Base-by-base conservation (phyloP, 129 eudicot genomes). In the Silybum marianum region DNA sequence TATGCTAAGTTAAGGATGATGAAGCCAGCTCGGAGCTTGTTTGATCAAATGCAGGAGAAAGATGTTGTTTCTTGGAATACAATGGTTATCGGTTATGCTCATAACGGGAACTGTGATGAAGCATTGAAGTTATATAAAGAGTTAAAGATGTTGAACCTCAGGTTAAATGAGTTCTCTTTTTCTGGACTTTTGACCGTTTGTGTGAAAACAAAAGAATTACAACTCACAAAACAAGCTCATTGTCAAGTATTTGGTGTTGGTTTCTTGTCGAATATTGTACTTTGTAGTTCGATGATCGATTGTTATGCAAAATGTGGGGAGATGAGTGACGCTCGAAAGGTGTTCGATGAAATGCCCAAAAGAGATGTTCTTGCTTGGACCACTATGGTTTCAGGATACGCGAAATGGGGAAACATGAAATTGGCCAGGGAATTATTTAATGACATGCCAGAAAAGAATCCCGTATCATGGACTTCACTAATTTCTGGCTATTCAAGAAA, bases 11-110 rank as follows among this genome's bases (percentile, higher is more conserved):
- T 82, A 40, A 85, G 97, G 70, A 88, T 91, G 97, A 77, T 90
- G 76, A 75, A 70, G 24, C 86, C 90, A 1, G 95, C 97, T 8
- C 83, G 84, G 84, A 79, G 75, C 48, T 70, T 94, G 82, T 93
- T 93, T 78, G 90, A 88, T 80, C 82, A 16, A 79, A 91, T 91
- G 95, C 80, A 71, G 38, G 90, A 85, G 13, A 91, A 82, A 79
- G 95, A 94, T 71, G 90, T 87, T n/a, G 98, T 94, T 32, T 79
- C 93, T 6, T 94, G 97, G 98, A 94, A 88, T 65, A 91, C 91
- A 2, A 91, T 94, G 95, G 85, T 87, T 26, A 80, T 90, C 54
- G 98, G 91, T 23, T 91, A 88, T 80, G 91, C 95, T 1, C 87
- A 89, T 21, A 60, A 75, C 60, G 92, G 91, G 77, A 8, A 38